phyloP scores from a whole-genome alignment of 2,329 filamentous ascomycete genomes.

The Botrytis pseudocinerea region DNA sequence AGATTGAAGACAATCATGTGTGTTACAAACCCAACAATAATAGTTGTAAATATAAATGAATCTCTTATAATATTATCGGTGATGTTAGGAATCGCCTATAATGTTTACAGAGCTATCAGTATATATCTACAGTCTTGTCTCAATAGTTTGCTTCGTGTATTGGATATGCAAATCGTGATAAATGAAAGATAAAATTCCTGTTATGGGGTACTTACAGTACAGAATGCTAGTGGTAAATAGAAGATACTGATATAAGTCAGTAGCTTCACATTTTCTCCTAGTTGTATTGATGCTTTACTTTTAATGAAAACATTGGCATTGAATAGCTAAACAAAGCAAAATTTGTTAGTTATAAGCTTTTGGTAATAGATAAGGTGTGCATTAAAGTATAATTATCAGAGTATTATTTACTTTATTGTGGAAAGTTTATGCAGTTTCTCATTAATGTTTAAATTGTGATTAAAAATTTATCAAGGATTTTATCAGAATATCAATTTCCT shows the following conservation, averaged over 20 bases:
- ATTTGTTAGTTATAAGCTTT: background rate
- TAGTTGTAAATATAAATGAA: background rate
- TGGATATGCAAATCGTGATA: too few relatives aligned
- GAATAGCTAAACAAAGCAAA: background rate
- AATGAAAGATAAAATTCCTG: too few relatives aligned
- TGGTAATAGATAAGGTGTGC: rapidly evolving
- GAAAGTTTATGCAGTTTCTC: background rate
- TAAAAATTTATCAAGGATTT: background rate
- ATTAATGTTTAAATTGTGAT: background rate
- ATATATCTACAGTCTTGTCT: background rate
- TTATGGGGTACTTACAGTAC: background rate
- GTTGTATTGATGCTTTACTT: background rate
- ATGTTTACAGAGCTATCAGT: background rate
- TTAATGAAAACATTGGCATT: background rate
- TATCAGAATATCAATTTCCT: background rate
- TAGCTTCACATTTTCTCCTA: background rate
- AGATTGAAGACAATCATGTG: background rate
- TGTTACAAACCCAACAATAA: background rate
- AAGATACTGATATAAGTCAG: background rate
- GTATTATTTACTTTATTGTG: background rate
- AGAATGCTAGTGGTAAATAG: background rate
- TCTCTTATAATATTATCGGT: background rate
- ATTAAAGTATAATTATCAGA: rapidly evolving
- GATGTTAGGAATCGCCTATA: background rate
- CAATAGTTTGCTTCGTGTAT: background rate